Base-by-base conservation (phyloP, 78 protist genomes). In the Pigoraptor vietnamica region DNA sequence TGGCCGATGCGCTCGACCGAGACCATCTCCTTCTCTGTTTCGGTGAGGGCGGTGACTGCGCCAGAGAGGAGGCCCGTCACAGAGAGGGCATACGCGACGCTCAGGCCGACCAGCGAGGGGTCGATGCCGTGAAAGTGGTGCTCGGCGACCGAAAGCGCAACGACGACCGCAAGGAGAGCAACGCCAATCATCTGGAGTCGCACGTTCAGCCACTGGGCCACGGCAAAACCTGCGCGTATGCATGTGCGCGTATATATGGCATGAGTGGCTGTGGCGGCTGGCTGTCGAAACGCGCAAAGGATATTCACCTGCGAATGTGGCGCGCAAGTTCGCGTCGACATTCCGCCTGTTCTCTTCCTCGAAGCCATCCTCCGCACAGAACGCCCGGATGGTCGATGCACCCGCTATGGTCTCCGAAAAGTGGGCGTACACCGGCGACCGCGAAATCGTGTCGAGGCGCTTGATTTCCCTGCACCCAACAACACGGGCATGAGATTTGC, bases 381-480 rank as follows among this genome's bases (percentile, higher is more conserved):
- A 89, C 33, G 96, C 96, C 0, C 95, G 96, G 38, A 94, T 90
- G 40, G 39, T 39, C 29, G 92, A 0, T 10, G 35, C 86, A 2
- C 97, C 97, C 9, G 24, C 32, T 36, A 94, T 37, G 34, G 96
- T 79, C 93, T 94, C 96, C 1, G 39, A 6, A 32, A 95, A 94
- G 92, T 94, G 94, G 21, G 92, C 88, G 56, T 82, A 92, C n/a
- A 94, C 24, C 14, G 96, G 96, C 23, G 95, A 89, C 14, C 89
- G 91, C 6, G 96, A 19, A 32, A 83, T 33, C 0, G 83, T 39
- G 25, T 92, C 93, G 36, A 96, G 92, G 32, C 95, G 93, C 81
- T 82, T 88, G 35, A 96, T 0, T 87, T 93, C 94, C 0, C 88
- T 40, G 2, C 36, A 34, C n/a, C 91, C n/a, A n/a, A n/a, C n/a